Evolutionary conservation across 768 basidiomycete genomes (phyloP).

Genomic region (Leccinum imitatum): DNA sequence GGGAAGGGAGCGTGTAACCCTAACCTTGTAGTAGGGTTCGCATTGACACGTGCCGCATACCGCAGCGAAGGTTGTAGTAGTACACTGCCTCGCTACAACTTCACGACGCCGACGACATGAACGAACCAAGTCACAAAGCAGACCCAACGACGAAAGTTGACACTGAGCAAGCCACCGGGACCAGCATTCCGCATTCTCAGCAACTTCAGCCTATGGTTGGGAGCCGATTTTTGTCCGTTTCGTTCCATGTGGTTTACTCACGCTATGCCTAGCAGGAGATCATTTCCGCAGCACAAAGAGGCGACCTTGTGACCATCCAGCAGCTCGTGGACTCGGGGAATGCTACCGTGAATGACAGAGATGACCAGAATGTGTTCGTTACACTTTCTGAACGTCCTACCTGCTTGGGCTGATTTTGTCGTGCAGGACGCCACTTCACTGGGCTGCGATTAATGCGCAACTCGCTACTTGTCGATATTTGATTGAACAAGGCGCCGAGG

Average conservation of each 20-base stretch:
- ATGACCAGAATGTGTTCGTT: constrained; percentile 75
- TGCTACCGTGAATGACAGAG: constrained; percentile 73
- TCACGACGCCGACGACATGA: constrained; percentile 28
- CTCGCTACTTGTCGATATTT: constrained; percentile 84
- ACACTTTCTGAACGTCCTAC: background rate
- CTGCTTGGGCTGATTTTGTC: constrained; percentile 9
- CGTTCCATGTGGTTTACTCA: constrained; percentile 4
- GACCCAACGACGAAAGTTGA: constrained; percentile 31
- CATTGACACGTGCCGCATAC: constrained; percentile 8
- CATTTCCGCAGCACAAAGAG: constrained; percentile 85
- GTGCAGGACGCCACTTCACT: constrained; percentile 79
- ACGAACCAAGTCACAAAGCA: constrained; percentile 28
- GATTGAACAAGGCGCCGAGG: constrained; percentile 89
- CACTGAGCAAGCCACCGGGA: constrained; percentile 29
- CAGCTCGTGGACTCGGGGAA: constrained; percentile 69
- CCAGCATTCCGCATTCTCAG: constrained; percentile 26
- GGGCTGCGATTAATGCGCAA: constrained; percentile 98
- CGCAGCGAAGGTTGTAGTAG: background rate
- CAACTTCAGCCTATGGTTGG: constrained; percentile 25
- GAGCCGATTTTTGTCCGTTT: background rate
- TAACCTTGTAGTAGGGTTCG: constrained; percentile 34
- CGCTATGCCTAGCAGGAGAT: constrained; percentile 47
- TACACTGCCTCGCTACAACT: constrained; percentile 17
- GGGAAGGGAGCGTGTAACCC: constrained; percentile 19
- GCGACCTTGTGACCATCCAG: constrained; percentile 66